Base-by-base conservation (phyloP, 1,139 yeast species). In the Geotrichum restrictum region DNA sequence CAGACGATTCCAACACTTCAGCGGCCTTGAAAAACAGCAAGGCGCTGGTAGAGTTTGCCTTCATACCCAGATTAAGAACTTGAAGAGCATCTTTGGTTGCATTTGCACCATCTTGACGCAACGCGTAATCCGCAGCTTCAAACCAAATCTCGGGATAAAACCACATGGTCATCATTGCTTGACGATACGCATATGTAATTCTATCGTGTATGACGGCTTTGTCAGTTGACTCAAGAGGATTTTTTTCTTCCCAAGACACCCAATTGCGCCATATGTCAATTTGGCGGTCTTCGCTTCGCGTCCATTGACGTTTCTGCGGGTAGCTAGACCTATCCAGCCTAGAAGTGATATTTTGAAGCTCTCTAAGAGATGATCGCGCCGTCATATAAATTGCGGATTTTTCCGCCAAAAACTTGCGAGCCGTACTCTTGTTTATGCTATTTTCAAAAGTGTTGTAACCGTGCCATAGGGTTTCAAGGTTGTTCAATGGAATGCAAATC, bases 131-230 rank as follows among this genome's bases (percentile, higher is more conserved):
- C 1, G 75, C 74, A 50, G 79, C 88, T 54, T 84, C 83, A 67
- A 82, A 89, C 98, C 98, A 93, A 37, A 87, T 69, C 63, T 88
- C 95, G 0, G 97, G 88, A 43, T 79, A 81, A 67, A 85, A 88
- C 29, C 88, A 77, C 61, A 88, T 72, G 3, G 65, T 56, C 63
- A 83, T 82, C 8, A 83, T 74, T 1, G 95, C 83, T 65, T 88
- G 89, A 61, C 79, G 79, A 68, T 80, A 88, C 22, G 85, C 87
- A 66, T 83, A 87, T 52, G 78, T 79, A n/a, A 89, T 74, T 62
- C 98, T 77, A 49, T 76, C 75, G 38, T 76, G 73, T 27, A 83
- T 69, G 4, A 71, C 65, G 10, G 75, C 73, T 16, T 69, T 74
- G 37, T 79, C 81, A 29, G 77, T 74, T 5, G 36, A 16, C 21